Percentiles rank a stretch among this genome's conserved stretches.
These are phyloP conservation scores for Paramarasmius palmivorus DNA, from an alignment of 1,284 basidiomycete genomes.

Conservation along the genomic window DNA sequence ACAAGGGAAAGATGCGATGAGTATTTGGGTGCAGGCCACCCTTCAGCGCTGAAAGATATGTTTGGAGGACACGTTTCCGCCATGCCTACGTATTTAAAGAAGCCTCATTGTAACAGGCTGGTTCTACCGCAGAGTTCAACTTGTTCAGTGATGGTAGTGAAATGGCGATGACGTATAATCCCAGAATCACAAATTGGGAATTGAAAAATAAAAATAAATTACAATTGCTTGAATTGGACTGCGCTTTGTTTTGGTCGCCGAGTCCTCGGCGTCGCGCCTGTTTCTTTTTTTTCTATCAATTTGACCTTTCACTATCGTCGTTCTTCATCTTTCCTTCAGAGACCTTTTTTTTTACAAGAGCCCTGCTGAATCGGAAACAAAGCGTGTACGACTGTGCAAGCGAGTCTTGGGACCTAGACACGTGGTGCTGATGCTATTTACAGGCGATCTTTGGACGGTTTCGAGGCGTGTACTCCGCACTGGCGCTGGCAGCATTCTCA, in stretches of 20 bases:
- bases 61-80: constrained; percentile 9
- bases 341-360: too few relatives aligned
- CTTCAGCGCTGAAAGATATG: neutral
- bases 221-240: too few relatives aligned
- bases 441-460: neutral
- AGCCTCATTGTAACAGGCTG: constrained; percentile 11
- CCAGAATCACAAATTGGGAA: constrained; percentile 15
- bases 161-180: neutral
- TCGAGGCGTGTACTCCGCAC: neutral
- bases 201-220: neutral
- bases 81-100: constrained; percentile 7
- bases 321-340: too few relatives aligned
- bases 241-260: too few relatives aligned
- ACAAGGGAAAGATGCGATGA: neutral
- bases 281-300: too few relatives aligned
- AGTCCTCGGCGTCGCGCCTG: too few relatives aligned
- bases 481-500: constrained; percentile 4
- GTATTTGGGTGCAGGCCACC: neutral
- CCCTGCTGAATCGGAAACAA: too few relatives aligned
- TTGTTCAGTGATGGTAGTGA: neutral
- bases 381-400: too few relatives aligned
- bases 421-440: neutral
- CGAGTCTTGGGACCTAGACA: neutral
- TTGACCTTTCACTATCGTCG: too few relatives aligned
- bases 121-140: neutral